Percentiles rank a stretch among this genome's conserved stretches.
Conservation (phyloP, 495 filamentous ascomycete genomes). For the Penicillium ochrochloron region DNA sequence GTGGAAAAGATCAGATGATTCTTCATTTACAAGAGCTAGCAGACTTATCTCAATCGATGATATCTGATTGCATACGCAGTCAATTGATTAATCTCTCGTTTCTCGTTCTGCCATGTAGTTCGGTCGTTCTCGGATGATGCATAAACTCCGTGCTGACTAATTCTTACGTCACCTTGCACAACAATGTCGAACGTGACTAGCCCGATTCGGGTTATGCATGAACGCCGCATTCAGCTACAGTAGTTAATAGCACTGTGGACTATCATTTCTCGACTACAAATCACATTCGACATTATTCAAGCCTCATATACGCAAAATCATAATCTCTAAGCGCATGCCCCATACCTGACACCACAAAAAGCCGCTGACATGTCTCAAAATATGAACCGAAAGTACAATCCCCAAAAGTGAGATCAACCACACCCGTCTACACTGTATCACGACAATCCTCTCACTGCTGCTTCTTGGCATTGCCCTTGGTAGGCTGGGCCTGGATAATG, state of each 20-base stretch:
- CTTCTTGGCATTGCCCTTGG: constrained; percentile 57
- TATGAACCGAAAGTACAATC: background rate
- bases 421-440: background rate
- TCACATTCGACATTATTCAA: constrained; percentile 3
- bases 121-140: too few relatives aligned
- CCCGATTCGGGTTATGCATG: background rate
- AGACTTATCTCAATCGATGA: background rate
- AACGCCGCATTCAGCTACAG: background rate
- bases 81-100: background rate
- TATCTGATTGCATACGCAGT: background rate
- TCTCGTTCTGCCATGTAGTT: background rate
- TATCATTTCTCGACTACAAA: background rate
- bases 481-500: constrained; percentile 58
- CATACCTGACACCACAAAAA: background rate
- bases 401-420: background rate
- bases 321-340: background rate
- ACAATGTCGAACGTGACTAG: background rate
- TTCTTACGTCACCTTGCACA: background rate
- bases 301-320: background rate
- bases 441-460: constrained; percentile 43
- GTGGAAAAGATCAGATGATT: background rate
- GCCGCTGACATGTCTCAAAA: background rate
- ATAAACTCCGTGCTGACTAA: background rate
- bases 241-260: too few relatives aligned
- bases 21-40: background rate